These are phyloP conservation scores for Rhizodiscina lignyota DNA, from an alignment of 495 filamentous ascomycete species.

Conservation along the genomic window DNA sequence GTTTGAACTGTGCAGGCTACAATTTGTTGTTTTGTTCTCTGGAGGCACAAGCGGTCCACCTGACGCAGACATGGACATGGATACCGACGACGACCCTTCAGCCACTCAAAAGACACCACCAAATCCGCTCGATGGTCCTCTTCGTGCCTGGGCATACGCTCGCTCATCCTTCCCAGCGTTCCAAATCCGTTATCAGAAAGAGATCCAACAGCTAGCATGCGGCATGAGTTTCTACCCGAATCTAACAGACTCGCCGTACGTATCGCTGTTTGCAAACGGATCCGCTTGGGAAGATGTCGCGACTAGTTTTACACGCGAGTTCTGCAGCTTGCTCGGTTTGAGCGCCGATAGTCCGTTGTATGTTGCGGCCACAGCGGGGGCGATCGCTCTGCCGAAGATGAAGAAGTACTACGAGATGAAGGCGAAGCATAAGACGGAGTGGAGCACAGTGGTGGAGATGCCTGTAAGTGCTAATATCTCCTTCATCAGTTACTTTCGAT, in stretches of 20 bases:
- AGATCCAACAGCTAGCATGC: constrained; percentile 59
- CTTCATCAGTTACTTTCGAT: too few relatives aligned
- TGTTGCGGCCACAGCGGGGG: constrained; percentile 77
- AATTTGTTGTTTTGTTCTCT: constrained; percentile 70
- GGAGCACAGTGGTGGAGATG: constrained; percentile 81
- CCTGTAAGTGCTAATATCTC: constrained; percentile 54
- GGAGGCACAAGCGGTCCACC: constrained; percentile 14
- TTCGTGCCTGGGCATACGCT: constrained; percentile 58
- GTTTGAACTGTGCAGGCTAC: constrained; percentile 77
- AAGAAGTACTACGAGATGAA: constrained; percentile 71
- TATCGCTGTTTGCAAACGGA: constrained; percentile 49
- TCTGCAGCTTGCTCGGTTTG: constrained; percentile 79
- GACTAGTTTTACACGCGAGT: constrained; percentile 76
- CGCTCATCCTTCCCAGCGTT: constrained; percentile 48
- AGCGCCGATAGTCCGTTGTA: constrained; percentile 82
- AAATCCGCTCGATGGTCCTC: constrained; percentile 20
- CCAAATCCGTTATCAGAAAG: constrained; percentile 47
- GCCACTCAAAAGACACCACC: background rate
- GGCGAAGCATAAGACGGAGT: constrained; percentile 76
- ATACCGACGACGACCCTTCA: background rate
- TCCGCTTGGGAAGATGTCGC: constrained; percentile 67
- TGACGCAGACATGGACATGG: constrained; percentile 9
- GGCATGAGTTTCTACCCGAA: constrained; percentile 65
- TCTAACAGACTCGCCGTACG: constrained; percentile 55
- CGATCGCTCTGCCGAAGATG: constrained; percentile 72